These are phyloP conservation scores for Calonectria fujianensis DNA, from an alignment of 2,329 filamentous ascomycete genomes.

Conservation along the genomic window DNA sequence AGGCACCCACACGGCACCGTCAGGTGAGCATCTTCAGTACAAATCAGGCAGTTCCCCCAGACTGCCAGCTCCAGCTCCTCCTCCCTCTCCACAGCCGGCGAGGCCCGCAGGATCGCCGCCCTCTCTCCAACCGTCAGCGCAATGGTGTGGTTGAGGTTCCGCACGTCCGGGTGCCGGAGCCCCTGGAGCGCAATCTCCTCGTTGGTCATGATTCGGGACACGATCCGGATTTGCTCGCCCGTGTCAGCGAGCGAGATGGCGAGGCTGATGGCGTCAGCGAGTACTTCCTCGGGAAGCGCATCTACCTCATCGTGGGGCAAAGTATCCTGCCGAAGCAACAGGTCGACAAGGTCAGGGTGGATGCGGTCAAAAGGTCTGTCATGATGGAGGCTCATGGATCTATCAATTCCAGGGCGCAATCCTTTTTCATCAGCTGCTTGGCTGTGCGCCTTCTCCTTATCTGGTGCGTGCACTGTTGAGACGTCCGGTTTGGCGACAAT, in stretches of 20 bases:
- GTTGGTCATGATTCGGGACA: conserved; percentile 51
- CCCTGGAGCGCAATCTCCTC: conserved; percentile 46
- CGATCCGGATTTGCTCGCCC: conserved; percentile 44
- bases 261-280: conserved; percentile 44
- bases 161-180: conserved; percentile 43
- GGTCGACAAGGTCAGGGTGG: conserved; percentile 49
- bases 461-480: neutral
- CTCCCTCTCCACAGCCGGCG: conserved; percentile 3
- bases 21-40: conserved; percentile 33
- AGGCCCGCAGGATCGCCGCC: conserved; percentile 4
- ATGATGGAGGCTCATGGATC: conserved; percentile 27
- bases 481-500: neutral
- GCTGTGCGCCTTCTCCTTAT: neutral
- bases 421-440: neutral
- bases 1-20: conserved; percentile 43
- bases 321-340: conserved; percentile 39
- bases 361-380: conserved; percentile 40
- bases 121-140: conserved; percentile 45
- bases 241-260: conserved; percentile 50
- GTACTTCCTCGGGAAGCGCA: conserved; percentile 36
- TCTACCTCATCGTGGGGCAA: conserved; percentile 22
- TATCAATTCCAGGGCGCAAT: neutral
- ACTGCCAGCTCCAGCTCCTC: neutral
- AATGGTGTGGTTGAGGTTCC: conserved; percentile 36
- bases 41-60: conserved; percentile 47